phyloP scores from a whole-genome alignment of 805 yeast species.

The Monosporozyma yasuniensis region DNA sequence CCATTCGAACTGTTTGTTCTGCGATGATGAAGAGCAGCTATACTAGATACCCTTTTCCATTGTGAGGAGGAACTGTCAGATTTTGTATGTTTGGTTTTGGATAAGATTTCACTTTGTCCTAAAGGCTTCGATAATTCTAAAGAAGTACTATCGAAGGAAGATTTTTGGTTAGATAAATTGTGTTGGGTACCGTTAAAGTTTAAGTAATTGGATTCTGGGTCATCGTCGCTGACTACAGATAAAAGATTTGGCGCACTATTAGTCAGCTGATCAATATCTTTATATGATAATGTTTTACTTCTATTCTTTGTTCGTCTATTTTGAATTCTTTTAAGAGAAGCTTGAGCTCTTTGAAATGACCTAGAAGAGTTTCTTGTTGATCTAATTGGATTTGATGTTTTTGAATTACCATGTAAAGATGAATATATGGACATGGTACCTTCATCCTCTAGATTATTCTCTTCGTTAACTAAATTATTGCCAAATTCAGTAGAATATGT shows the following conservation, averaged over 20 bases:
- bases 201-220: slow-evolving; percentile 3
- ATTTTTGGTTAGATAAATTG: neutral
- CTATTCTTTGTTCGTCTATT: slow-evolving; percentile 46
- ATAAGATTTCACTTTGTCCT: neutral
- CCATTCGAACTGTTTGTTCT: neutral
- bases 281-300: slow-evolving; percentile 26
- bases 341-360: slow-evolving; percentile 56
- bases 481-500: neutral
- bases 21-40: slow-evolving; percentile 8
- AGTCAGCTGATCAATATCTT: slow-evolving; percentile 18
- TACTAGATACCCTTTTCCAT: slow-evolving; percentile 19
- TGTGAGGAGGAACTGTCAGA: slow-evolving; percentile 1
- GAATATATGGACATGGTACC: slow-evolving; percentile 60
- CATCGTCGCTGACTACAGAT: slow-evolving; percentile 18
- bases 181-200: neutral
- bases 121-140: neutral
- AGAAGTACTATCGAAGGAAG: no score
- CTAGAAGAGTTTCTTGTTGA: slow-evolving; percentile 34
- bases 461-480: neutral
- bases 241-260: slow-evolving; percentile 29
- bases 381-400: slow-evolving; percentile 30
- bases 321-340: slow-evolving; percentile 52
- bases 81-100: neutral
- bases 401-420: slow-evolving; percentile 35
- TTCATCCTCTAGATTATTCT: slow-evolving; percentile 44